Evolutionary conservation across 345 rosid genomes (phyloP).

Genomic region (Pistacia vera): DNA sequence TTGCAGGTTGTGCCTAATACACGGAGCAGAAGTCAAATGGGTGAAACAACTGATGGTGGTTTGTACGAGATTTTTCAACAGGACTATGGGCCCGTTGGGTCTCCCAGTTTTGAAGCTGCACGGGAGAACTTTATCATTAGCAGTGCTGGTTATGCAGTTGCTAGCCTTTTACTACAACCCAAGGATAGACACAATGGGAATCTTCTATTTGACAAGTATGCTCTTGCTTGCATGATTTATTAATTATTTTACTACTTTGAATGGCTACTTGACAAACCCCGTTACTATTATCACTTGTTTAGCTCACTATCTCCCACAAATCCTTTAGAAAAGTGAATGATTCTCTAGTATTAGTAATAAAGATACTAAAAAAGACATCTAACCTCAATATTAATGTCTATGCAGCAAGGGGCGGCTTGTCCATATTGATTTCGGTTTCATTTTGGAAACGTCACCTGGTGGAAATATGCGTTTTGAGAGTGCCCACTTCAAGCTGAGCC

Average conservation of each 20-base stretch:
- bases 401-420: constrained; percentile 92
- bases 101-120: constrained; percentile 85
- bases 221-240: constrained; percentile 5
- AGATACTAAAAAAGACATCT: not conserved
- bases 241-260: constrained; percentile 13
- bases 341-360: not conserved
- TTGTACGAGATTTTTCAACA: constrained; percentile 97
- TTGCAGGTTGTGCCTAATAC: constrained; percentile 91
- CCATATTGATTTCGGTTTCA: constrained; percentile 97
- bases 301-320: not conserved
- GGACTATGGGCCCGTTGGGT: constrained; percentile 95
- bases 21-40: constrained; percentile 99
- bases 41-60: constrained; percentile 99
- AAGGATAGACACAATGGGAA: constrained; percentile 99
- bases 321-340: not conserved
- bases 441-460: constrained; percentile 94
- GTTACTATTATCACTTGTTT: not conserved
- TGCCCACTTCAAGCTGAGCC: constrained; percentile 98
- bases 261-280: not conserved
- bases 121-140: constrained; percentile 95
- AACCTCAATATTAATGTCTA: constrained; percentile 11
- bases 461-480: constrained; percentile 97
- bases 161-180: constrained; percentile 95
- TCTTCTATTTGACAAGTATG: constrained; percentile 94
- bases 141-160: constrained; percentile 99